A percentile compares a stretch with the other conserved stretches of the same genome.
phyloP scores from a whole-genome alignment of 2,329 filamentous ascomycete species.

The Beauveria scarabaeidicola region DNA sequence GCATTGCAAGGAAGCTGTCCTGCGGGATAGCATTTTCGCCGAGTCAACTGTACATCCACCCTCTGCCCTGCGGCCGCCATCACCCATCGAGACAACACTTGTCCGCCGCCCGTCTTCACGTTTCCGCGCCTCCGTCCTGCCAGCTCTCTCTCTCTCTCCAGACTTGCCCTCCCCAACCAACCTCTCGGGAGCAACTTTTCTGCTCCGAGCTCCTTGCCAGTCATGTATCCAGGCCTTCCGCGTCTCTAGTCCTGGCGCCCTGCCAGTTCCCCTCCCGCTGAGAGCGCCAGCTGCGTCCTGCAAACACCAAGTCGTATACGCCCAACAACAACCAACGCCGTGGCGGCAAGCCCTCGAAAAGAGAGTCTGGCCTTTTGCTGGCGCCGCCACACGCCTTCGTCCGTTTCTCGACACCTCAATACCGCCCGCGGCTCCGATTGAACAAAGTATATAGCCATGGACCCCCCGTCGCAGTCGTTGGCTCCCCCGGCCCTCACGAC shows the following conservation, averaged over 20 bases:
- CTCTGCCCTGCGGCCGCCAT: background rate
- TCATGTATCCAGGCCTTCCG: conserved; percentile 38
- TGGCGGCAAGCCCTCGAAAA: background rate
- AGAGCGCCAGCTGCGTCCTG: conserved; percentile 1
- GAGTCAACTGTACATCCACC: background rate
- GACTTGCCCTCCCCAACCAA: background rate
- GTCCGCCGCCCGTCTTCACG: background rate
- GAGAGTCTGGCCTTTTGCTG: background rate
- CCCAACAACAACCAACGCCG: background rate
- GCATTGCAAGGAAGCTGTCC: background rate
- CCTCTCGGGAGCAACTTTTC: background rate
- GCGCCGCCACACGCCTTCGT: background rate
- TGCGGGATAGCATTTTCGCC: background rate
- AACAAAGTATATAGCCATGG: conserved; percentile 31
- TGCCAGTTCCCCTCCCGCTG: conserved; percentile 25
- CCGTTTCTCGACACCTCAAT: background rate
- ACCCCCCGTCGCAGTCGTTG: conserved; percentile 29
- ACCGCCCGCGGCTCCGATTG: conserved; percentile 3
- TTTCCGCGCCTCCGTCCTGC: background rate
- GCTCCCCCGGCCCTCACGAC: conserved; percentile 46
- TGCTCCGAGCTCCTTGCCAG: conserved; percentile 18
- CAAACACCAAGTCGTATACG: conserved; percentile 8
- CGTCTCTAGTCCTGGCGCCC: conserved; percentile 39
- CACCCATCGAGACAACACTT: background rate
- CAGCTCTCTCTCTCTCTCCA: background rate